These are phyloP conservation scores for Echites panduratus DNA, from an alignment of 257 asterid species.

Conservation along the genomic window DNA sequence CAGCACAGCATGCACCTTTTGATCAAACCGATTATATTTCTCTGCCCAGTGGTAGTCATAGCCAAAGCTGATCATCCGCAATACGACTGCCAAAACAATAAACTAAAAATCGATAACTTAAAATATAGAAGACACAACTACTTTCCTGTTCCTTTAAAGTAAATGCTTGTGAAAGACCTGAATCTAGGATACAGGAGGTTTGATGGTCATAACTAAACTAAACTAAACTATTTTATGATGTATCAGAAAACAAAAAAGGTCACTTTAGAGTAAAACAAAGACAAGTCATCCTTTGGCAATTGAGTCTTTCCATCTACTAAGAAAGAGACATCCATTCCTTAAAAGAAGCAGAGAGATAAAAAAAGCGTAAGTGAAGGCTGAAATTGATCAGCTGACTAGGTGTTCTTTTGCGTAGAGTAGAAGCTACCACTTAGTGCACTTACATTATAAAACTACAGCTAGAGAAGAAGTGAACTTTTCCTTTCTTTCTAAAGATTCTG, in stretches of 20 bases:
- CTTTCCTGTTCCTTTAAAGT: not conserved
- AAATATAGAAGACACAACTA: not conserved
- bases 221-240: not conserved
- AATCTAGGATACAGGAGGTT: not conserved
- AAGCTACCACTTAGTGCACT: not conserved
- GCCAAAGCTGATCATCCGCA: constrained; percentile 98
- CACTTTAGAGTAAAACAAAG: not conserved
- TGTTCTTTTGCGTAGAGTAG: not conserved
- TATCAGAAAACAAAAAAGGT: not conserved
- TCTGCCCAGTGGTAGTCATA: constrained; percentile 88
- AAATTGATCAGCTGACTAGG: not conserved
- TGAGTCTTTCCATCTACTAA: not conserved
- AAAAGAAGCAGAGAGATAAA: not conserved
- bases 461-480: not conserved
- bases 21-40: constrained; percentile 47
- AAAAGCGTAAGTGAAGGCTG: not conserved
- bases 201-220: not conserved
- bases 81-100: constrained; percentile 54
- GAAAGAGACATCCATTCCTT: not conserved
- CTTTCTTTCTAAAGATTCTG: not conserved
- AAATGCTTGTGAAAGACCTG: not conserved
- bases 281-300: not conserved
- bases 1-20: constrained; percentile 42
- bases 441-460: not conserved
- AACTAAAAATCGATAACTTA: constrained; percentile 3